Percentiles rank a stretch among this genome's conserved stretches.
These are phyloP conservation scores for Fagus sylvatica DNA, from an alignment of 306 rosid genomes.

Conservation along the genomic window DNA sequence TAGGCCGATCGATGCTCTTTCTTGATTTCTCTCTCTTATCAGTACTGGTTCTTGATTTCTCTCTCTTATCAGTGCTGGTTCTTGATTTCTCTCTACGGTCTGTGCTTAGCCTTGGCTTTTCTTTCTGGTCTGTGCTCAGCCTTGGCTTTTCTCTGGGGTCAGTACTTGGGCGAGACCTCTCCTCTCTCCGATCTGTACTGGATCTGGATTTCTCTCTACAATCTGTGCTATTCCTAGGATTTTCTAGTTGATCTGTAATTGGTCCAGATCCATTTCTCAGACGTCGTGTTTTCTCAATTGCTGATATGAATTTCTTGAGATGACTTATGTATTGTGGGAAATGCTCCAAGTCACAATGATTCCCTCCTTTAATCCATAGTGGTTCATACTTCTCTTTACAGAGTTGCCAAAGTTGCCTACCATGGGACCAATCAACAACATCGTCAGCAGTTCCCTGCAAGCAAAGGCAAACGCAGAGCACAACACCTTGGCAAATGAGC, in stretches of 20 bases:
- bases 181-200: constrained; percentile 41
- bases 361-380: constrained; percentile 93
- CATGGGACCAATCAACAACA: constrained; percentile 94
- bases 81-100: constrained; percentile 70
- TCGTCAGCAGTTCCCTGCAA: constrained; percentile 83
- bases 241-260: constrained; percentile 51
- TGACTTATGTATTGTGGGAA: constrained; percentile 88
- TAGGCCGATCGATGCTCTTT: constrained; percentile 55
- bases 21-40: no score
- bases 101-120: constrained; percentile 46
- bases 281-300: constrained; percentile 54
- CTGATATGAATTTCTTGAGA: constrained; percentile 75
- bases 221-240: constrained; percentile 73
- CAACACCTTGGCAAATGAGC: constrained; percentile 22
- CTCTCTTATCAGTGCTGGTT: constrained; percentile 61
- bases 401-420: constrained; percentile 90
- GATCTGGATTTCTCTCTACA: constrained; percentile 66
- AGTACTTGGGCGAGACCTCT: constrained; percentile 42
- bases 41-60: constrained; percentile 72
- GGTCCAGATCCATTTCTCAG: constrained; percentile 42
- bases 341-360: constrained; percentile 88
- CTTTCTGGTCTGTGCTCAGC: constrained; percentile 41
- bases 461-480: constrained; percentile 28
- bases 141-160: constrained; percentile 64
- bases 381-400: constrained; percentile 97